These are phyloP conservation scores for Trichoderma simmonsii DNA, from an alignment of 2,329 filamentous ascomycete species.

Conservation along the genomic window DNA sequence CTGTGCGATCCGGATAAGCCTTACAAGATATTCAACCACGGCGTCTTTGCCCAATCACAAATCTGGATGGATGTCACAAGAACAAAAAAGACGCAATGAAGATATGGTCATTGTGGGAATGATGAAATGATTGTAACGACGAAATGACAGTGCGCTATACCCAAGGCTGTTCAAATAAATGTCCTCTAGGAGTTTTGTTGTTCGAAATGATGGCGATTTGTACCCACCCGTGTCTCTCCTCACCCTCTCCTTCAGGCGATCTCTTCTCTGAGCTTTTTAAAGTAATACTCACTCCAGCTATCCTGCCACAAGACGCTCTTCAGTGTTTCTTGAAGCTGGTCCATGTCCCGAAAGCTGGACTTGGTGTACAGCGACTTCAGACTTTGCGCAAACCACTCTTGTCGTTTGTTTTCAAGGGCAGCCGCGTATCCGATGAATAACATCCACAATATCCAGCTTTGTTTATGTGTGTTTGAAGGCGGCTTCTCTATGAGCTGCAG, in stretches of 20 bases:
- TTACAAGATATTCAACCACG: conserved; percentile 12
- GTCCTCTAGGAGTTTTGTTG: not conserved
- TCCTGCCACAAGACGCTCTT: conserved; percentile 7
- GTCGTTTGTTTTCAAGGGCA: not conserved
- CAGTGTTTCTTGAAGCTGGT: not conserved
- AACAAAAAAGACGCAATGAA: not conserved
- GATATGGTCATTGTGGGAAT: not conserved
- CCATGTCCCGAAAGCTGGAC: not conserved
- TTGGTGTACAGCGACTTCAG: not conserved
- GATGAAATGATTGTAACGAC: not conserved
- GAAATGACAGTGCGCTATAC: not conserved
- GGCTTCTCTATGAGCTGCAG: not conserved
- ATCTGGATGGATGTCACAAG: not conserved
- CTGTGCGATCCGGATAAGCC: conserved; percentile 10
- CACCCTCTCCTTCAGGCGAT: not conserved
- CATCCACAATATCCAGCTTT: conserved; percentile 1
- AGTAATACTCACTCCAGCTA: not conserved
- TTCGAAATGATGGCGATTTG: not conserved
- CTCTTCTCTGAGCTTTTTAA: not conserved
- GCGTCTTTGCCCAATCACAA: not conserved
- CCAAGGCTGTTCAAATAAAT: not conserved
- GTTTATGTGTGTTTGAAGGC: not conserved
- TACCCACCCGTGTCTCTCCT: not conserved
- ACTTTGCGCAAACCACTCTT: not conserved
- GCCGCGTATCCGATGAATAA: conserved; percentile 9